Conservation (phyloP, 2,329 filamentous ascomycete species). For the Periconia sp. region DNA sequence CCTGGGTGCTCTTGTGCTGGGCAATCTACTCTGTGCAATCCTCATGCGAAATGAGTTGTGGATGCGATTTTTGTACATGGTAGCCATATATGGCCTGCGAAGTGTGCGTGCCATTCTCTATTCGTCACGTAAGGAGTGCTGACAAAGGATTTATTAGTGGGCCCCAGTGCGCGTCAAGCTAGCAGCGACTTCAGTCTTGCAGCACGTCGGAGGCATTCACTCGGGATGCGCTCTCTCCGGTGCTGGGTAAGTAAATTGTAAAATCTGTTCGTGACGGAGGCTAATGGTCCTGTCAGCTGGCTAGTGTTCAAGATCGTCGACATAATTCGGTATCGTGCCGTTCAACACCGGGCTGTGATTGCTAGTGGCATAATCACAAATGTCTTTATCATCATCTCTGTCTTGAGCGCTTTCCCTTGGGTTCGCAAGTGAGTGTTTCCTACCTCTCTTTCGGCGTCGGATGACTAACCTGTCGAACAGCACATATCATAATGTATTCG, state of each 20-base stretch:
- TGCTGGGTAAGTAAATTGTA: slow-evolving; percentile 28
- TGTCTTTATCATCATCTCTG: slow-evolving; percentile 42
- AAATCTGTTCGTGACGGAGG: neutral
- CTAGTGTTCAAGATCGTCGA: slow-evolving; percentile 43
- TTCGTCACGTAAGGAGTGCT: neutral
- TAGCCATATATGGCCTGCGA: slow-evolving; percentile 39
- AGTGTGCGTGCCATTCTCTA: slow-evolving; percentile 18
- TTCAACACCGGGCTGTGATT: slow-evolving; percentile 40
- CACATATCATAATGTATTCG: slow-evolving; percentile 44
- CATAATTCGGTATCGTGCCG: slow-evolving; percentile 38
- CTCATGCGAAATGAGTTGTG: slow-evolving; percentile 42
- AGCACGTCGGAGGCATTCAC: slow-evolving; percentile 43
- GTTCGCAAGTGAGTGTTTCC: slow-evolving; percentile 39
- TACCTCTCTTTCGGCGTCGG: neutral
- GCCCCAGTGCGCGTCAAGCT: slow-evolving; percentile 37
- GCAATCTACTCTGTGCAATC: slow-evolving; percentile 39
- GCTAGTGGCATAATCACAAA: slow-evolving; percentile 42
- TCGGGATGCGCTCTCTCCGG: slow-evolving; percentile 44
- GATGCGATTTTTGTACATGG: slow-evolving; percentile 39
- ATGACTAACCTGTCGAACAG: slow-evolving; percentile 25
- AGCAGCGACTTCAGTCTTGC: slow-evolving; percentile 38
- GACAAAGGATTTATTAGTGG: slow-evolving; percentile 29
- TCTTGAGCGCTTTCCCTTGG: slow-evolving; percentile 43
- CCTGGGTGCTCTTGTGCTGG: slow-evolving; percentile 39
- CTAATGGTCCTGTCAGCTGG: slow-evolving; percentile 32